These are phyloP conservation scores for Elasticomyces elasticus DNA, from an alignment of 495 filamentous ascomycete species.

Conservation along the genomic window DNA sequence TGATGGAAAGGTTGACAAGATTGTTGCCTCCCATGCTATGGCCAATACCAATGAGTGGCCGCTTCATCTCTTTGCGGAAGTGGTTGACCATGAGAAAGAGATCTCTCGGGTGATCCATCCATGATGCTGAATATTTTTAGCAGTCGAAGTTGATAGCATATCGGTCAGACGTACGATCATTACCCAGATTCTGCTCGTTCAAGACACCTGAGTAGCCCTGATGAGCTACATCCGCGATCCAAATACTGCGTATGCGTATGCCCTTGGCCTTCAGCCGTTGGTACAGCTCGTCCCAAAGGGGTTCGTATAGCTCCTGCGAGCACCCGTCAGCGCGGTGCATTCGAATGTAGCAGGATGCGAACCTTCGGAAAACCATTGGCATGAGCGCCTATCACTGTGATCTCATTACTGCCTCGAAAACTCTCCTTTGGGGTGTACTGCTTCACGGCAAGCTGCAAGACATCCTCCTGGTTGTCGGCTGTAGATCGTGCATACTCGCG, in stretches of 20 bases:
- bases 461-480: conserved; percentile 30
- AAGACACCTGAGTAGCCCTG: conserved; percentile 34
- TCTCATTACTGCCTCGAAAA: conserved; percentile 23
- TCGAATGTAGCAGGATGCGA: background rate
- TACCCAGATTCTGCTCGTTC: conserved; percentile 34
- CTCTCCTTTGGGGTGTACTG: conserved; percentile 36
- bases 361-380: conserved; percentile 41
- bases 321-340: conserved; percentile 4
- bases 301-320: conserved; percentile 37
- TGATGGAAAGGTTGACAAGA: conserved; percentile 51
- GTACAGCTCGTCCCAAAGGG: conserved; percentile 38
- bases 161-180: conserved; percentile 31
- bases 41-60: conserved; percentile 79
- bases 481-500: conserved; percentile 31
- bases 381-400: conserved; percentile 41
- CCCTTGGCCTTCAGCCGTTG: conserved; percentile 17
- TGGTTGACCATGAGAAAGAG: conserved; percentile 78
- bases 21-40: conserved; percentile 80
- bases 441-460: conserved; percentile 36
- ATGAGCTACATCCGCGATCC: conserved; percentile 37
- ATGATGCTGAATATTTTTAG: conserved; percentile 36
- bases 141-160: background rate
- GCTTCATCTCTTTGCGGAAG: conserved; percentile 72
- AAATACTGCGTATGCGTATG: conserved; percentile 36
- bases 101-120: conserved; percentile 82